Evolutionary conservation across 2,329 filamentous ascomycete species (phyloP).

Genomic region (Cladorrhinum sp.): DNA sequence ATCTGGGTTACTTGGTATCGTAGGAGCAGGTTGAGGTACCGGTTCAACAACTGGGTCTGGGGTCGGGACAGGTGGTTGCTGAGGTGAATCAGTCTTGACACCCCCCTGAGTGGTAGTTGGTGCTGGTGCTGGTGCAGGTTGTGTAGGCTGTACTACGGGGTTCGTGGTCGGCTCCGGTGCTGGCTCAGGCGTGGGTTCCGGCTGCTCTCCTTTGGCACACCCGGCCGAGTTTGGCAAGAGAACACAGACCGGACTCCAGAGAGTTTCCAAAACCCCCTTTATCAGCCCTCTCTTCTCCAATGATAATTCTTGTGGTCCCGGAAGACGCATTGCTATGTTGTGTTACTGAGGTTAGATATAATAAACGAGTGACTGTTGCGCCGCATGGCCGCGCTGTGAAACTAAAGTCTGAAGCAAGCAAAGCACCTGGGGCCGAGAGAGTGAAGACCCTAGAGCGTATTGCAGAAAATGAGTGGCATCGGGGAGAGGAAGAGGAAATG

Average conservation of each 20-base stretch:
- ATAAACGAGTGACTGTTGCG: neutral
- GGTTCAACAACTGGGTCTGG: neutral
- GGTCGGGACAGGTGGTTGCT: neutral
- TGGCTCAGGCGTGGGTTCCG: neutral
- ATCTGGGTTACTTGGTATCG: neutral
- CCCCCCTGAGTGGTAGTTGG: neutral
- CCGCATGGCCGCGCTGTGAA: neutral
- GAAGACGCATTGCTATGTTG: constrained; percentile 7
- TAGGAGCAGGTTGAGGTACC: neutral
- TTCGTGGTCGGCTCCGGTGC: neutral
- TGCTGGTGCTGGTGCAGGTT: constrained; percentile 2
- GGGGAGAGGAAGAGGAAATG: neutral
- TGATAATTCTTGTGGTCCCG: neutral
- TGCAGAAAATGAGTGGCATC: neutral
- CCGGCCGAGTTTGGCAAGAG: neutral
- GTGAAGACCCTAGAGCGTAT: constrained; percentile 18
- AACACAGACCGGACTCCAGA: neutral
- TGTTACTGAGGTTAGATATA: neutral
- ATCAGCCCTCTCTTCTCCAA: constrained; percentile 9
- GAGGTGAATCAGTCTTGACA: neutral
- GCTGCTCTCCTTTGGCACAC: constrained; percentile 1
- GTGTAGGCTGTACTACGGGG: neutral
- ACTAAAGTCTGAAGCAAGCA: neutral
- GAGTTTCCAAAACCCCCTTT: neutral
- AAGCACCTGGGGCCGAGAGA: constrained; percentile 15